phyloP scores from a whole-genome alignment of 208 protist genomes.

The Trichomonas tenax region DNA sequence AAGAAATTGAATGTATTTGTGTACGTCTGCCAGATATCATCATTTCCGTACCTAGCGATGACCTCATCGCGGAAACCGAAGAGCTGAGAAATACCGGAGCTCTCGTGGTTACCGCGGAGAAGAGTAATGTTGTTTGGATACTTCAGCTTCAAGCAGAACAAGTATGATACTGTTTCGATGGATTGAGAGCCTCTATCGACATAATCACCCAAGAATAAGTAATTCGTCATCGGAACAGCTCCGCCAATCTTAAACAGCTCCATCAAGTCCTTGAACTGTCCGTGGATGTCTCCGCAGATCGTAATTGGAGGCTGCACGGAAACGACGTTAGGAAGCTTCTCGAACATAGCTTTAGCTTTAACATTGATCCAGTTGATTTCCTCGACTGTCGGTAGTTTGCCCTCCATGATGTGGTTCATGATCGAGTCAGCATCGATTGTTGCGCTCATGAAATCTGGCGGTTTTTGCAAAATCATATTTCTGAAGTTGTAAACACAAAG shows the following conservation, averaged over 20 bases:
- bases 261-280: neutral
- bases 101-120: slow-evolving; percentile 40
- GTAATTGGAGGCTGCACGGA: neutral
- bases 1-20: slow-evolving; percentile 63
- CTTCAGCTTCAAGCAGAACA: slow-evolving; percentile 28
- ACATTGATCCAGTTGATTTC: neutral
- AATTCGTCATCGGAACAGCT: neutral
- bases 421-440: neutral
- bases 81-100: slow-evolving; percentile 24
- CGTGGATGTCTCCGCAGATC: neutral
- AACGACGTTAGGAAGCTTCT: neutral
- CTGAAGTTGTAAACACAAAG: too few species aligned
- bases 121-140: slow-evolving; percentile 34
- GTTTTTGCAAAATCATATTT: neutral
- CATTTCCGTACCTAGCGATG: slow-evolving; percentile 34
- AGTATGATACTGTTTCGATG: slow-evolving; percentile 29
- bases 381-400: neutral
- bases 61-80: slow-evolving; percentile 36
- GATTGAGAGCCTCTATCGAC: slow-evolving; percentile 37
- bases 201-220: slow-evolving; percentile 32
- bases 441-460: neutral
- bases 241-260: neutral
- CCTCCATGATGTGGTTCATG: neutral
- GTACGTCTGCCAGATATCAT: slow-evolving; percentile 41
- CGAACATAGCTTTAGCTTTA: neutral